Evolutionary conservation across 805 yeast genomes (phyloP).

Genomic region (Pichia ethanolica): DNA sequence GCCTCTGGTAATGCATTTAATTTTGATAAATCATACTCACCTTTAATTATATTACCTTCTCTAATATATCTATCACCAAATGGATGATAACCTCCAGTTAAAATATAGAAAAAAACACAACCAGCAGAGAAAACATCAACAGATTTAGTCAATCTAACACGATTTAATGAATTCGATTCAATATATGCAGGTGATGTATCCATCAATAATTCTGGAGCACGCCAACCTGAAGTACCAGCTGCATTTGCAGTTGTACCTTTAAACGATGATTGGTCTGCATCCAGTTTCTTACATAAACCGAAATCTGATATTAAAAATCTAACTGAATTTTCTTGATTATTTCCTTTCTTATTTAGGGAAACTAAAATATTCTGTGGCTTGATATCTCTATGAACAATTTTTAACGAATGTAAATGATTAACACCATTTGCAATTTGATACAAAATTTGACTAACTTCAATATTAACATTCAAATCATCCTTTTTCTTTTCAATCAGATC

Average conservation of each 20-base stretch:
- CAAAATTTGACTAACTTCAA: conserved; percentile 48
- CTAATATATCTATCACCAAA: conserved; percentile 88
- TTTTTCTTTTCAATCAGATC: conserved; percentile 59
- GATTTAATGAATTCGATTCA: conserved; percentile 15
- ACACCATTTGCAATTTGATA: conserved; percentile 79
- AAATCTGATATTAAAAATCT: conserved; percentile 87
- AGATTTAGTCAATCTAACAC: conserved; percentile 71
- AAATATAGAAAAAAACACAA: conserved; percentile 82
- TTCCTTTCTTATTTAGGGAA: conserved; percentile 50
- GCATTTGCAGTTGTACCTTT: conserved; percentile 88
- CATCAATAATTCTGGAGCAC: conserved; percentile 83
- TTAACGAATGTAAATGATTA: conserved; percentile 77
- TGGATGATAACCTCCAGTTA: conserved; percentile 83
- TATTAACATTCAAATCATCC: conserved; percentile 33
- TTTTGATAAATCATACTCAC: conserved; percentile 44
- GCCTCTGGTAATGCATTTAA: conserved; percentile 39
- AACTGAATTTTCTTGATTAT: conserved; percentile 33
- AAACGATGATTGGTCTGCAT: conserved; percentile 87
- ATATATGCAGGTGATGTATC: conserved; percentile 29
- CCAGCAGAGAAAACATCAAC: conserved; percentile 94
- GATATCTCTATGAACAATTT: conserved; percentile 90
- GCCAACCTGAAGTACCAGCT: conserved; percentile 97
- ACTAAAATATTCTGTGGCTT: conserved; percentile 92
- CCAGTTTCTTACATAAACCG: conserved; percentile 89
- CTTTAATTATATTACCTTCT: conserved; percentile 80